Base-by-base conservation (phyloP, 1,284 basidiomycete genomes). In the Trametes polyzona region DNA sequence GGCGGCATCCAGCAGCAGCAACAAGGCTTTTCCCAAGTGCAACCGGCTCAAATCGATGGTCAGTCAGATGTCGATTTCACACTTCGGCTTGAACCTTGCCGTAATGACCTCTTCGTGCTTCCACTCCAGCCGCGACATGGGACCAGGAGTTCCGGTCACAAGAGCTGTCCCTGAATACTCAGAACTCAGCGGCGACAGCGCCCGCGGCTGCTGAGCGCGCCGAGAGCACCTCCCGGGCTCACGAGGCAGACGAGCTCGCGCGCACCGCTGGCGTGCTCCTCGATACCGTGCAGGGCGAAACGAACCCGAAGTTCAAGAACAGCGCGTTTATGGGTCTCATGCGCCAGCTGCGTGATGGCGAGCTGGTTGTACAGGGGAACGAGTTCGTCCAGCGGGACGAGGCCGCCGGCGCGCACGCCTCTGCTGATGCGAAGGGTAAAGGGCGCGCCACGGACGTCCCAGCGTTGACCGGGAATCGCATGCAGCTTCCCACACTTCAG, bases 321-420 rank as follows among this genome's bases (percentile, higher is more conserved):
- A 96, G 93, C 72, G 81, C 86, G 61, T 98, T 98, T 71, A 80
- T 98, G 77, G 81, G 82, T 17, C 80, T 98, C 26, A 95, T 98
- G 90, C 84, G 84, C 51, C 88, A 92, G 66, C 74, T 98, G 40
- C 82, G 93, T 23, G 93, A 96, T 71, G 85, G 87, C 12, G 83
- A 91, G 65, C 83, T 95, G n/a, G 83, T 90, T 9, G 88, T 97
- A 1, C 84, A 94, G 55, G 93, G 90, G 17, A 87, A 92, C 67
- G 76, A 89, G 52, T 86, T 96, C 72, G 88, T 96, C 14, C 76
- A 84, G 59, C 82, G 74, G 57, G 74, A 78, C 52, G 74, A 41
- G 35, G 58, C 60, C 23, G 51, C 59, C 46, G 47, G 52, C 33
- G 66, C 60, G 29, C 61, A 64, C 35, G 27, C 53, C 10, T 52